A percentile compares a stretch with the other conserved stretches of the same genome.
Conservation (phyloP, 2,329 filamentous ascomycete species). For the Colletotrichum sp. region DNA sequence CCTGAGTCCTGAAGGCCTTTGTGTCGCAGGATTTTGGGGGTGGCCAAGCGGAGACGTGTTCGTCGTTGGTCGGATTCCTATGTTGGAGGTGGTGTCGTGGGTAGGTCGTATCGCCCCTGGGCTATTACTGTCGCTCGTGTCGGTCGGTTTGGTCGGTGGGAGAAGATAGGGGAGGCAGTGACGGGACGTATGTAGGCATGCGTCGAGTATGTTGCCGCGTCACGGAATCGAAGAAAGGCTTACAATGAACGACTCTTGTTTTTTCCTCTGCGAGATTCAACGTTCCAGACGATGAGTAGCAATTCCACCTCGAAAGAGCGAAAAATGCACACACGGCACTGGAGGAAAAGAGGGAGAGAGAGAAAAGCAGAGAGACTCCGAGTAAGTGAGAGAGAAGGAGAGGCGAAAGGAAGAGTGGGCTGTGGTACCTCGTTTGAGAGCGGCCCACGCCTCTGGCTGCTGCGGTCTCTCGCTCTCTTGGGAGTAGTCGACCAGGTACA, state of each 20-base stretch:
- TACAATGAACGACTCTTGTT: slow-evolving; percentile 15
- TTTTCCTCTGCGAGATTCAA: slow-evolving; percentile 22
- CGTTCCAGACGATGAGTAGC: slow-evolving; percentile 26
- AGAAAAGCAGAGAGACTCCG: background rate
- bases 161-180: background rate
- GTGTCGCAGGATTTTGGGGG: slow-evolving; percentile 42
- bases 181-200: background rate
- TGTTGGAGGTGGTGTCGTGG: slow-evolving; percentile 5
- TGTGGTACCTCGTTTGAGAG: slow-evolving; percentile 7
- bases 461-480: background rate
- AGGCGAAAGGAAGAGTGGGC: slow-evolving; percentile 15
- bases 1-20: slow-evolving; percentile 33
- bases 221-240: slow-evolving; percentile 18
- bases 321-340: slow-evolving; percentile 21
- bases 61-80: slow-evolving; percentile 1
- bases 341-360: slow-evolving; percentile 11
- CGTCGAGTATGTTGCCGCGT: slow-evolving; percentile 5
- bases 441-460: background rate
- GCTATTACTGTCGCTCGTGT: slow-evolving; percentile 19
- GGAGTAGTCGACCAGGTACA: slow-evolving; percentile 15
- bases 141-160: background rate
- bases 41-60: background rate
- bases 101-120: slow-evolving; percentile 16
- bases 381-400: slow-evolving; percentile 13
- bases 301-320: slow-evolving; percentile 23